Evolutionary conservation across 805 yeast genomes (phyloP), one percentile per base, ranked within the genome.

Genomic region (Clavispora vitiphila): DNA sequence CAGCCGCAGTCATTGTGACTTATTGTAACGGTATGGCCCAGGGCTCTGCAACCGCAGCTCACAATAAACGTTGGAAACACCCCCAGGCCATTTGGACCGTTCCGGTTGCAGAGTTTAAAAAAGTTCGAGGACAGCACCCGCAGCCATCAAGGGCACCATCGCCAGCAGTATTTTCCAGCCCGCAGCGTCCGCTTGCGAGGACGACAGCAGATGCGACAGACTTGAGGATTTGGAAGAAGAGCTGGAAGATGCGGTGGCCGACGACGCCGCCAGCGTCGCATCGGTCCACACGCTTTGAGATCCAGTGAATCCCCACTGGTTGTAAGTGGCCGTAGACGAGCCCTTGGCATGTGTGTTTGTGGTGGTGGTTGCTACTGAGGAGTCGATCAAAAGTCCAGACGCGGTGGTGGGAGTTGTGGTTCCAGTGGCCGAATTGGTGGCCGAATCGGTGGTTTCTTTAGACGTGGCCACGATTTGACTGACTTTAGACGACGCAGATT

Each of bases 231-330:
- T 20, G 23, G 24, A 14, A 3, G 39, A 26, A 20, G 12, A 6
- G 26, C 23, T 8, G 21, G 30, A 8, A 14, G 30, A 8, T 14
- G 5, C 15, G 16, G 6, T 6, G 5, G 38, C 15, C 11, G 22
- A 19, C 12, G 24, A 19, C 12, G 30, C 36, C n/a, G 12, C 22
- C 16, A 46, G 23, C 8, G 51, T 46, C 12, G 54, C 34, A 3
- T 54, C 59, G 16, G 44, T 48, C 74, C 74, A 69, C 3, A 43
- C 45, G 0, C 66, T 59, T 47, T 69, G 69, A 1, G 61, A 48
- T 1, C 74, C 74, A 4, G 69, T 63, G 48, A 68, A 69, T 1
- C 74, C 74, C 61, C 64, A 68, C 44, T 65, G 66, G 53, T 69
- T 69, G 53, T 56, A 68, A 3, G 34, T 15, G 4, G 3, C 14